Evolutionary conservation across 345 rosid species (phyloP).

Genomic region (Balakata baccata): DNA sequence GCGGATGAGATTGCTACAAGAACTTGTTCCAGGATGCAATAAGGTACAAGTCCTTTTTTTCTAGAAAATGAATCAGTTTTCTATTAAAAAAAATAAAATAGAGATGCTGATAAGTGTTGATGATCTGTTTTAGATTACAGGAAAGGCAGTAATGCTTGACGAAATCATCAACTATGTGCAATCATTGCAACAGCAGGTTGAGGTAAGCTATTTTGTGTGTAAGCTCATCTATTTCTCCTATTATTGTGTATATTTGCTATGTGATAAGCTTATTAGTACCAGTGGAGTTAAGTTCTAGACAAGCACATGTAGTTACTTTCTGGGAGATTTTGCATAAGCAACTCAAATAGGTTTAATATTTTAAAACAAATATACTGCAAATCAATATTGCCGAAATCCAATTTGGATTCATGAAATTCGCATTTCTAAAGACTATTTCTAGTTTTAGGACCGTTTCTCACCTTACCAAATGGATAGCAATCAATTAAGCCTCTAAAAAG

Average conservation of each 20-base stretch:
- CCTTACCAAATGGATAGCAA: not conserved
- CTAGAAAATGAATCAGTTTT: not conserved
- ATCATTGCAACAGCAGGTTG: slow-evolving; percentile 92
- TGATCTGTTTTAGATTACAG: slow-evolving; percentile 65
- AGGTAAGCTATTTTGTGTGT: slow-evolving; percentile 52
- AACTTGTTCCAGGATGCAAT: slow-evolving; percentile 96
- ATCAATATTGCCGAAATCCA: not conserved
- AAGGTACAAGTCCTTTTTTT: slow-evolving; percentile 45
- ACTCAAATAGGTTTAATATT: not conserved
- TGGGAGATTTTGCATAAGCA: not conserved
- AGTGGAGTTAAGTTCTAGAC: not conserved
- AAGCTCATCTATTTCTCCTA: not conserved
- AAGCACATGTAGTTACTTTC: not conserved
- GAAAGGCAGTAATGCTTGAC: slow-evolving; percentile 97
- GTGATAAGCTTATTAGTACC: not conserved
- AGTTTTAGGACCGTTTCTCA: too few species aligned
- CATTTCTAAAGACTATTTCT: not conserved
- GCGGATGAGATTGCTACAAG: slow-evolving; percentile 94
- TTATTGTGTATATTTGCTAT: not conserved
- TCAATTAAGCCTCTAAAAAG: not conserved
- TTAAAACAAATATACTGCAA: not conserved
- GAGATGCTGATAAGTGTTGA: slow-evolving; percentile 18
- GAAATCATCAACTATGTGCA: slow-evolving; percentile 98
- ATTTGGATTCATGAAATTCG: not conserved
- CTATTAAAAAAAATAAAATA: not conserved